Evolutionary conservation across 371 early-diverging fungal species (phyloP).

Genomic region (Capniomyces stellatus): DNA sequence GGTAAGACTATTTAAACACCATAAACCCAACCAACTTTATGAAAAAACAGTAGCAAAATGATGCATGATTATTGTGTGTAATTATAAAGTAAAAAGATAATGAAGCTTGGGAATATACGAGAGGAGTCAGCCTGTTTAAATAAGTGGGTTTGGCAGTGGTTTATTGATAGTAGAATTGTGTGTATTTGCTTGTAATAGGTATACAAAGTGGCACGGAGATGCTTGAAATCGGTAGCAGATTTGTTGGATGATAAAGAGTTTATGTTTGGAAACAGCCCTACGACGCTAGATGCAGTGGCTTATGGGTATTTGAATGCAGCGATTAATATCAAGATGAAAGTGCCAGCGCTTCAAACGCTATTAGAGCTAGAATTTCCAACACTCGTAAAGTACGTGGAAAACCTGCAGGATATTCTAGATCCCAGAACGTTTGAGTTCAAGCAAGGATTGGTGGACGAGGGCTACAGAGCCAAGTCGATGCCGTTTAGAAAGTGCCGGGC

Average conservation of each 20-base stretch:
- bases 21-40: too few species aligned
- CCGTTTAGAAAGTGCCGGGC: background rate
- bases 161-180: background rate
- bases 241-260: slow-evolving; percentile 39
- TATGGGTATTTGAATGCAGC: slow-evolving; percentile 50
- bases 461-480: background rate
- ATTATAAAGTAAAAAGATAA: slow-evolving; percentile 14
- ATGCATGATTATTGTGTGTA: slow-evolving; percentile 9
- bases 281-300: slow-evolving; percentile 42
- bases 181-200: slow-evolving; percentile 30
- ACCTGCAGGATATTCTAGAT: slow-evolving; percentile 12
- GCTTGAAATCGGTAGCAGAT: slow-evolving; percentile 31
- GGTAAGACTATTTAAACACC: too few species aligned
- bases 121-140: too few species aligned
- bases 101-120: slow-evolving; percentile 31
- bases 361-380: slow-evolving; percentile 35
- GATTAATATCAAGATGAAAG: slow-evolving; percentile 40
- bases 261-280: slow-evolving; percentile 46
- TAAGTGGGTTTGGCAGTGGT: too few species aligned
- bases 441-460: background rate
- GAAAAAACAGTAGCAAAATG: too few species aligned
- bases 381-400: slow-evolving; percentile 36
- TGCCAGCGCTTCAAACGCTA: slow-evolving; percentile 37
- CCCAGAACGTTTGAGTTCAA: background rate
- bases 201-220: slow-evolving; percentile 23